A percentile compares a stretch with the other conserved stretches of the same genome.
Evolutionary conservation across 2,329 filamentous ascomycete species (phyloP).

Genomic region (Penicillium sp.): DNA sequence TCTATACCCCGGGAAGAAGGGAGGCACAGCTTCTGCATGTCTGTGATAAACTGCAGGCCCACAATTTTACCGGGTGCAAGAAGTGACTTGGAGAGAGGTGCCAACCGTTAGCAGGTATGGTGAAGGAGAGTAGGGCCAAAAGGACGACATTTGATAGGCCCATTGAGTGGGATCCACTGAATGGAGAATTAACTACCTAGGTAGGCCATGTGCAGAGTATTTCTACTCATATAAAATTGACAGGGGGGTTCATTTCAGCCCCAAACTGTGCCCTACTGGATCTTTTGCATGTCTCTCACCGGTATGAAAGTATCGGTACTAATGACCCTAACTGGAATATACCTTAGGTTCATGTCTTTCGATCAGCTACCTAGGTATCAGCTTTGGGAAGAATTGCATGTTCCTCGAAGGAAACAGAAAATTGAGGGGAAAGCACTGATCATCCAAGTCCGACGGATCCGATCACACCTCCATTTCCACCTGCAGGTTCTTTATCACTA

Average conservation of each 20-base stretch:
- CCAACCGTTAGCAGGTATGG: background rate
- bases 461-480: background rate
- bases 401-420: background rate
- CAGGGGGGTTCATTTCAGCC: background rate
- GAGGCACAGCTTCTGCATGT: constrained; percentile 27
- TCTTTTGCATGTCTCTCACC: background rate
- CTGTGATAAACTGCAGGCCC: constrained; percentile 1
- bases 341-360: background rate
- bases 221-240: background rate
- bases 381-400: background rate
- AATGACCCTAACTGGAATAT: background rate
- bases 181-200: background rate
- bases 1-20: constrained; percentile 2
- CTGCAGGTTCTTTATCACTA: background rate
- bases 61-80: background rate
- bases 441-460: background rate
- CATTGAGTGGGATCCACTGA: background rate
- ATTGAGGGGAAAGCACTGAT: background rate
- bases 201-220: background rate
- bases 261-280: background rate
- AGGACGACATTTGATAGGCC: constrained; percentile 3
- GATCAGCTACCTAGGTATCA: background rate
- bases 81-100: background rate
- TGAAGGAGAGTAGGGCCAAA: background rate
- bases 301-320: background rate